Evolutionary conservation across 805 yeast genomes (phyloP).

Genomic region (Monosporozyma unispora): DNA sequence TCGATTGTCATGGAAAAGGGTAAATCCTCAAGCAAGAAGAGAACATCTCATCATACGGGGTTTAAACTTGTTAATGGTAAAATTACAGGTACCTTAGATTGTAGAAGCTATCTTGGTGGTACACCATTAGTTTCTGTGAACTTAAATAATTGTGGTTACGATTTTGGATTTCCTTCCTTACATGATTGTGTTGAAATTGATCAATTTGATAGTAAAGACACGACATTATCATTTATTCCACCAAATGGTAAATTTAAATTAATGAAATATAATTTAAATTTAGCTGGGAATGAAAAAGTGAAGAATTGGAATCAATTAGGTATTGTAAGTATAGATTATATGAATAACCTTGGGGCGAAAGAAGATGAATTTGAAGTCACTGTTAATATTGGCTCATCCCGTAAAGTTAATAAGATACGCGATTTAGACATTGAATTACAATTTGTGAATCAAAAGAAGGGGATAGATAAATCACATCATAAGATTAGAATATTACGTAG

Average conservation of each 20-base stretch:
- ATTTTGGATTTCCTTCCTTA: conserved; percentile 50
- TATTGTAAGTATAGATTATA: conserved; percentile 24
- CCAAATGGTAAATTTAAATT: conserved; percentile 73
- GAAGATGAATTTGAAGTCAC: conserved; percentile 34
- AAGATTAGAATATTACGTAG: conserved; percentile 49
- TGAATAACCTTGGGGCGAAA: conserved; percentile 29
- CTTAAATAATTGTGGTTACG: conserved; percentile 39
- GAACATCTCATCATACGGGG: background rate
- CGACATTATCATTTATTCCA: conserved; percentile 57
- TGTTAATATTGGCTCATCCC: conserved; percentile 30
- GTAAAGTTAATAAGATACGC: conserved; percentile 40
- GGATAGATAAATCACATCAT: conserved; percentile 16
- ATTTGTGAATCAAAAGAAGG: conserved; percentile 1
- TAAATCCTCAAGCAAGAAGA: background rate
- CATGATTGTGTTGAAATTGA: conserved; percentile 59
- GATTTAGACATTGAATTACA: conserved; percentile 37
- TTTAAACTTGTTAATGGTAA: conserved; percentile 19
- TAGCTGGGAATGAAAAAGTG: conserved; percentile 21
- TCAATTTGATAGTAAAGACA: conserved; percentile 1
- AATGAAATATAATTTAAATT: conserved; percentile 54
- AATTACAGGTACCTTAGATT: conserved; percentile 54
- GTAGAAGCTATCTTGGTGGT: conserved; percentile 68
- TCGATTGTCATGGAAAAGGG: conserved; percentile 33
- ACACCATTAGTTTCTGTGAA: conserved; percentile 58
- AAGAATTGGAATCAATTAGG: conserved; percentile 12